These are phyloP conservation scores for Aegilops longissima DNA, from an alignment of 176 grass and related monocot genomes.

Conservation along the genomic window DNA sequence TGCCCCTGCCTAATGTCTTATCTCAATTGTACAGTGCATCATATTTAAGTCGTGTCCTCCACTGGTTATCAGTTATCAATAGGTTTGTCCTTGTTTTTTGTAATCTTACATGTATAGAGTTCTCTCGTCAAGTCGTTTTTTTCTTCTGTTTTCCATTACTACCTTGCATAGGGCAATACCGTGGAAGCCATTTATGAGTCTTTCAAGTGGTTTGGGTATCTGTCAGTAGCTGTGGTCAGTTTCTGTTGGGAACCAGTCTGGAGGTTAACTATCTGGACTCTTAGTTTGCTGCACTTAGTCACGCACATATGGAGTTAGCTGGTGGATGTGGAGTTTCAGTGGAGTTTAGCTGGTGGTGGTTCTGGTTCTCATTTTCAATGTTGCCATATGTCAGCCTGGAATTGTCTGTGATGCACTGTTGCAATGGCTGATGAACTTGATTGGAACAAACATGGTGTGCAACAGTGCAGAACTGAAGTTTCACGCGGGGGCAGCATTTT, in stretches of 20 bases:
- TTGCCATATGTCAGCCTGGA: neutral
- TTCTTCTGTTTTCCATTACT: neutral
- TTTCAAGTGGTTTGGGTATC: neutral
- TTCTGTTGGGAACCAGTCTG: neutral
- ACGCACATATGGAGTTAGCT: neutral
- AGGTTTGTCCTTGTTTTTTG: neutral
- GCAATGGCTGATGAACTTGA: constrained; percentile 6
- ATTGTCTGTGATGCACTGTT: constrained; percentile 37
- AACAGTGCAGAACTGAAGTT: constrained; percentile 40
- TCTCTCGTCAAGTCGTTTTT: neutral
- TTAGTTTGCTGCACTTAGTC: constrained; percentile 12
- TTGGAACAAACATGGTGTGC: constrained; percentile 3
- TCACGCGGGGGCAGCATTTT: constrained; percentile 21
- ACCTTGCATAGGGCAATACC: neutral
- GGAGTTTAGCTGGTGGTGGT: constrained; percentile 9
- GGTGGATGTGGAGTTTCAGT: neutral
- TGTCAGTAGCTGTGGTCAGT: constrained; percentile 14
- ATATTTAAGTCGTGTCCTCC: constrained; percentile 41
- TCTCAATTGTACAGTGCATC: constrained; percentile 52
- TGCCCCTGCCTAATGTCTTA: constrained; percentile 50
- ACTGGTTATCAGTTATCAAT: neutral
- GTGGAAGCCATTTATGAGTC: neutral
- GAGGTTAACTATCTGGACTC: constrained; percentile 8
- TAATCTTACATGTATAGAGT: neutral
- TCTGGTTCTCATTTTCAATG: constrained; percentile 3